Evolutionary conservation across 768 basidiomycete genomes (phyloP), one percentile per base, ranked within the genome.

Genomic region (Sarcodon sp.): DNA sequence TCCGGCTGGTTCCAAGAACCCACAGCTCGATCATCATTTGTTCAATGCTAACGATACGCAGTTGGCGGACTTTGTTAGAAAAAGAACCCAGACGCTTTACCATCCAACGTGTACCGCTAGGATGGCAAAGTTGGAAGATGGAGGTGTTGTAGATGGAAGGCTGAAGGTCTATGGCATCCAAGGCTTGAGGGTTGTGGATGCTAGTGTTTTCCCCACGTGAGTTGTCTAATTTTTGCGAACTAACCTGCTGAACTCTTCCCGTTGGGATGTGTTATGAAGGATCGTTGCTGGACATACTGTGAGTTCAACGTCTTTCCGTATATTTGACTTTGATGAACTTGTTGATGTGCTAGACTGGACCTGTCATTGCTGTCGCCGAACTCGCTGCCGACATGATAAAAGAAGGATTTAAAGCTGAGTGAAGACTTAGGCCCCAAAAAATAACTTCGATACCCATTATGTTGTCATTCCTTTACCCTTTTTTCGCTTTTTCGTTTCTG

Each of bases 131-230:
- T 31, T 47, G 31, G 41, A 45, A 13, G 49, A 45, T 1, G 33
- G 34, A 35, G 74, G 73, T 36, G 72, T 73, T 6, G 70, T 76
- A 45, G 68, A 71, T 53, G 59, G 62, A 33, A 57, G 65, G 37
- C 54, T 70, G 16, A 53, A 57, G 10, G 72, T 76, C 1, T 66
- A 75, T 52, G 73, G 72, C 13, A 61, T 69, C 12, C 45, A 49
- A 33, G 68, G 69, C 48, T 55, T 76, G 32, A 60, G 72, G 43
- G 65, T 69, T 34, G 56, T 50, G 33, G 53, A 53, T 21, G 43
- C 55, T 7, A 50, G 50, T 10, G 44, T 57, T 0, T 53, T 55
- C 32, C 43, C 41, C 35, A 54, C 47, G 38, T 41, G 46, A 43
- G 34, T 43, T 43, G 38, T 4, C 46, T 8, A 4, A 11, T 16